phyloP scores from a whole-genome alignment of 2,329 filamentous ascomycete genomes.

The Ilyonectria robusta region DNA sequence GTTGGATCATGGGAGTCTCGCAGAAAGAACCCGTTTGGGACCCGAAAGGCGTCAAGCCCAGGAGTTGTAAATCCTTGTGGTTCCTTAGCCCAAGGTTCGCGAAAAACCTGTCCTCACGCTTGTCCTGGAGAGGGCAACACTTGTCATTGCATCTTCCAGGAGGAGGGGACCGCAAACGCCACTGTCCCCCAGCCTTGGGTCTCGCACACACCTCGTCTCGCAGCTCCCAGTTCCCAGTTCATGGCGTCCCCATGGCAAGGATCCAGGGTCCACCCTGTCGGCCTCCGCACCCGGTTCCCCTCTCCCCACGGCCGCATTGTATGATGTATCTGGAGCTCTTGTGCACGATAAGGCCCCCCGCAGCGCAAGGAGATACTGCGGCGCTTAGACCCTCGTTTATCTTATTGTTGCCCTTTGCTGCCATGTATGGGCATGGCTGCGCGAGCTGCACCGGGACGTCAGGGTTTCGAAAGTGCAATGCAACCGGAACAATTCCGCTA shows the following conservation, averaged over 20 bases:
- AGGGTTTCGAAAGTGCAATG: slow-evolving; percentile 10
- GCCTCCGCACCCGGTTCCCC: too few species aligned
- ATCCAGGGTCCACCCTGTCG: too few species aligned
- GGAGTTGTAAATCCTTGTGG: slow-evolving; percentile 33
- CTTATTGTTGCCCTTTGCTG: slow-evolving; percentile 4
- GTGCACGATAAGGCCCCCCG: slow-evolving; percentile 5
- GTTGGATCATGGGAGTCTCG: slow-evolving; percentile 22
- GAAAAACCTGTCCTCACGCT: slow-evolving; percentile 19
- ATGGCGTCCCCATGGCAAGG: too few species aligned
- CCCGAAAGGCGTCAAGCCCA: slow-evolving; percentile 23
- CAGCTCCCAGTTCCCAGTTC: too few species aligned
- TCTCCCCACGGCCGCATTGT: too few species aligned
- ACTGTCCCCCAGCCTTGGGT: slow-evolving; percentile 38
- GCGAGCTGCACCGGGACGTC: not conserved
- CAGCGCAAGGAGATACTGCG: slow-evolving; percentile 2
- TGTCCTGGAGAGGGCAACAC: slow-evolving; percentile 25
- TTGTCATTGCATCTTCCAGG: slow-evolving; percentile 17
- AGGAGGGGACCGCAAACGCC: slow-evolving; percentile 43
- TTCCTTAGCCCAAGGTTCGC: slow-evolving; percentile 3
- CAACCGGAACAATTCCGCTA: not conserved
- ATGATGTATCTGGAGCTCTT: too few species aligned
- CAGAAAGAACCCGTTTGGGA: slow-evolving; percentile 9
- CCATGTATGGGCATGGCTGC: not conserved
- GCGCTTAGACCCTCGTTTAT: not conserved
- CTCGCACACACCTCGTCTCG: not conserved